These are phyloP conservation scores for Powellomyces hirtus DNA, from an alignment of 192 early-diverging fungal species.

Conservation along the genomic window DNA sequence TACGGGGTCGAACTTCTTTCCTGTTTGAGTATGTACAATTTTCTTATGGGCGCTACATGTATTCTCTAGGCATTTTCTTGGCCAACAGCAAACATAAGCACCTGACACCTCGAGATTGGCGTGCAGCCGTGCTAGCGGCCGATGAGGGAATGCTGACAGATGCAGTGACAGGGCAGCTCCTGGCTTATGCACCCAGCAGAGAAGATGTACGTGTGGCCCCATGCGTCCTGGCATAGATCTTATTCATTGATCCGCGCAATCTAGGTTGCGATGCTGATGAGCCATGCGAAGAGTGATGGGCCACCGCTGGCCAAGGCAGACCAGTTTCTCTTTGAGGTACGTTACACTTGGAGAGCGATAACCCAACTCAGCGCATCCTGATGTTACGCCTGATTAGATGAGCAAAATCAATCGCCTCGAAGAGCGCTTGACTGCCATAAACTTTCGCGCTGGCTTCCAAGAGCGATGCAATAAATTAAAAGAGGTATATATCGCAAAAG, in stretches of 20 bases:
- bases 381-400: slow-evolving; percentile 3
- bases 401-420: slow-evolving; percentile 31
- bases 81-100: slow-evolving; percentile 20
- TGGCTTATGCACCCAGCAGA: slow-evolving; percentile 28
- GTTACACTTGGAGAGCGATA: neutral
- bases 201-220: slow-evolving; percentile 32
- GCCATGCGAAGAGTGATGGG: neutral
- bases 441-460: slow-evolving; percentile 31
- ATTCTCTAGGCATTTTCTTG: slow-evolving; percentile 9
- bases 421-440: slow-evolving; percentile 23
- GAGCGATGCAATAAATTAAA: slow-evolving; percentile 32
- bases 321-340: slow-evolving; percentile 2
- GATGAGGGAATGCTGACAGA: slow-evolving; percentile 38
- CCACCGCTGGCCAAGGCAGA: neutral
- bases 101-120: slow-evolving; percentile 24
- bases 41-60: too few relatives aligned
- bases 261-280: neutral
- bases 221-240: neutral
- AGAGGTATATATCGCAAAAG: too few relatives aligned
- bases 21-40: too few relatives aligned
- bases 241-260: neutral
- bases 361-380: neutral
- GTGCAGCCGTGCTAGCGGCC: slow-evolving; percentile 16
- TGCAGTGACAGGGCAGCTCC: slow-evolving; percentile 31
- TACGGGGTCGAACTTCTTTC: too few relatives aligned